Conservation (phyloP, 179 eudicot species). For the Spinacia oleracea region DNA sequence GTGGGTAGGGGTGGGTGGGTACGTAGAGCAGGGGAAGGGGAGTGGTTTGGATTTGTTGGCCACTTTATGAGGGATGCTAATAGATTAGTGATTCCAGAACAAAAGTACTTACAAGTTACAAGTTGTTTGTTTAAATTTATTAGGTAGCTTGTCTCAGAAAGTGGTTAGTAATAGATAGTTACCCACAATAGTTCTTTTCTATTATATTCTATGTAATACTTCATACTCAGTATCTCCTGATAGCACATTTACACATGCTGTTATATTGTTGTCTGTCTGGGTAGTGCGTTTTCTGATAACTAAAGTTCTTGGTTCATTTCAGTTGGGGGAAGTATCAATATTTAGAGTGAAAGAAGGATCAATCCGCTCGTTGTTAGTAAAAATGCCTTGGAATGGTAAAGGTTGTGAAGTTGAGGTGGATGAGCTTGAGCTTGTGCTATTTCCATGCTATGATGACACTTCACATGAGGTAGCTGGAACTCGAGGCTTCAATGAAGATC, state of each 20-base stretch:
- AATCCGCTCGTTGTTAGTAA: slow-evolving; percentile 62
- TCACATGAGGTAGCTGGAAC: slow-evolving; percentile 30
- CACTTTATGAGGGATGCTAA: not conserved
- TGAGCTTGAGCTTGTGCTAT: slow-evolving; percentile 83
- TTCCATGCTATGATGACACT: slow-evolving; percentile 31
- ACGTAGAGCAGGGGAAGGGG: not conserved
- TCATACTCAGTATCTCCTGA: not conserved
- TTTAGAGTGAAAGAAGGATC: slow-evolving; percentile 80
- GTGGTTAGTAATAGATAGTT: not conserved
- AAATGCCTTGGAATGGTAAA: slow-evolving; percentile 82
- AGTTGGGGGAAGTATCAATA: slow-evolving; percentile 54
- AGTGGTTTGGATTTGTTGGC: not conserved
- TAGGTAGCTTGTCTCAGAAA: not conserved
- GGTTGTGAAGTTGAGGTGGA: slow-evolving; percentile 75
- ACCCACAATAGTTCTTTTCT: not conserved
- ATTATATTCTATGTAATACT: not conserved
- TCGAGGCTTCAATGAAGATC: slow-evolving; percentile 30
- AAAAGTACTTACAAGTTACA: not conserved
- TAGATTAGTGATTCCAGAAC: not conserved
- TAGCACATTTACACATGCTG: not conserved
- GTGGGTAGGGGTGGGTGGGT: not conserved
- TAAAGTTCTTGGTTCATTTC: slow-evolving; percentile 25
- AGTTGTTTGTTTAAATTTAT: not conserved
- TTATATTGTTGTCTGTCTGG: not conserved
- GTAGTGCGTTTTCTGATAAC: not conserved